These are phyloP conservation scores for Suillus plorans DNA, from an alignment of 768 basidiomycete genomes.

Conservation along the genomic window DNA sequence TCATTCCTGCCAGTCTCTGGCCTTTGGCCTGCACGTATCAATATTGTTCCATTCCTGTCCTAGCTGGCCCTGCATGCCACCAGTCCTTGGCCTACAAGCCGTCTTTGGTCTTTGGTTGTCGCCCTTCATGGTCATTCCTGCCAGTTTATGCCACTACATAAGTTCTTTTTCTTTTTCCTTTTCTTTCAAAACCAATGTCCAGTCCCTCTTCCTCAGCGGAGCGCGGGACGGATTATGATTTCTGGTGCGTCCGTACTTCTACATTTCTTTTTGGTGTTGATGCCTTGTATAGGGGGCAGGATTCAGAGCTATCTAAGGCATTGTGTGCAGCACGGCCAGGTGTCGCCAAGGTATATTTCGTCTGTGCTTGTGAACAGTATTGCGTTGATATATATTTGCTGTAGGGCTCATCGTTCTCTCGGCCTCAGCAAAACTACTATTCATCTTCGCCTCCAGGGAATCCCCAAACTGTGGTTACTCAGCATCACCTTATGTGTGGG, in stretches of 20 bases:
- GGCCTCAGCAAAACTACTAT: neutral
- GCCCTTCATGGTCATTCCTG: neutral
- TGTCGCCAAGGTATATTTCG: neutral
- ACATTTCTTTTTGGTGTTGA: neutral
- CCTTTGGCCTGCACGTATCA: neutral
- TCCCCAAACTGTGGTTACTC: neutral
- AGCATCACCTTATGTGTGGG: neutral
- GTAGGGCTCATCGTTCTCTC: neutral
- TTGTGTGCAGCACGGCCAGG: neutral
- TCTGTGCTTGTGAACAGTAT: neutral
- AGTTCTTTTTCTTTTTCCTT: neutral
- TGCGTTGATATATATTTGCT: neutral
- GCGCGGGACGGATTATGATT: neutral
- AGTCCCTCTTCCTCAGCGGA: neutral
- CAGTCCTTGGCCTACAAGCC: neutral
- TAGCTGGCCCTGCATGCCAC: neutral
- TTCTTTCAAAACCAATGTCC: neutral
- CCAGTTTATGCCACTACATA: neutral
- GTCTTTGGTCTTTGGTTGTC: neutral
- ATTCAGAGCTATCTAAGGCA: neutral
- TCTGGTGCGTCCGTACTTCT: neutral
- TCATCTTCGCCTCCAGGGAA: neutral
- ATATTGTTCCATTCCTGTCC: neutral
- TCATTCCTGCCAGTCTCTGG: neutral
- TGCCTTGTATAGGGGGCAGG: rapidly evolving